These are phyloP conservation scores for Penicillium sp. DNA, from an alignment of 2,329 filamentous ascomycete genomes.

Conservation along the genomic window DNA sequence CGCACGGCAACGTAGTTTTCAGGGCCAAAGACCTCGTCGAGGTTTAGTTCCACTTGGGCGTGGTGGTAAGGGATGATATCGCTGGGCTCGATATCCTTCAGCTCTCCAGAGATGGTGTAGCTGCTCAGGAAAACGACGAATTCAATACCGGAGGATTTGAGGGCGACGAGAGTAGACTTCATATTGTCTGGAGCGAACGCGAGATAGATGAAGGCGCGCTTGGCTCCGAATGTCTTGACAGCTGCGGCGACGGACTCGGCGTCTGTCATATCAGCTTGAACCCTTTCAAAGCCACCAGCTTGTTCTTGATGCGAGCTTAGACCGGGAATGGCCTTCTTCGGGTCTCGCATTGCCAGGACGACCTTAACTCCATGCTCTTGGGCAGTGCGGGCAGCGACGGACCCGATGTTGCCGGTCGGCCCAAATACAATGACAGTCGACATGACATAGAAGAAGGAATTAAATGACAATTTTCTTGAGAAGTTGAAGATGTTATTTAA, in stretches of 20 bases:
- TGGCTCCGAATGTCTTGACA: conserved; percentile 42
- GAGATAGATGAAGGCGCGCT: conserved; percentile 51
- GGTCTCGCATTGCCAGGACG: conserved; percentile 50
- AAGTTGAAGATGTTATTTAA: background rate
- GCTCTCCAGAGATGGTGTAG: conserved; percentile 31
- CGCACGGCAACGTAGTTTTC: conserved; percentile 42
- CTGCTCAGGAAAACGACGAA: conserved; percentile 50
- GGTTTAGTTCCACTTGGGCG: conserved; percentile 45
- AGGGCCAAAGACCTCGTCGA: conserved; percentile 43
- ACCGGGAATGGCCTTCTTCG: conserved; percentile 43
- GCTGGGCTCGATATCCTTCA: conserved; percentile 23
- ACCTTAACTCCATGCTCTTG: conserved; percentile 45
- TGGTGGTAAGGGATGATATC: conserved; percentile 44
- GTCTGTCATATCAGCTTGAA: conserved; percentile 48
- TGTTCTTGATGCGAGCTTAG: conserved; percentile 31
- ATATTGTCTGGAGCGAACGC: conserved; percentile 40
- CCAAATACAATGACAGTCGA: conserved; percentile 49
- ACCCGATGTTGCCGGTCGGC: conserved; percentile 49
- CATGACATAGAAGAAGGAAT: background rate
- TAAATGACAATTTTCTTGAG: background rate
- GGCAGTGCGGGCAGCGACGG: conserved; percentile 41
- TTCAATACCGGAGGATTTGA: conserved; percentile 48
- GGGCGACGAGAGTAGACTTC: conserved; percentile 40
- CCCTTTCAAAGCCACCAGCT: conserved; percentile 32
- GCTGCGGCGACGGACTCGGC: conserved; percentile 43